Base-by-base conservation (phyloP, 2,329 filamentous ascomycete species). In the Sporothrix pallida region DNA sequence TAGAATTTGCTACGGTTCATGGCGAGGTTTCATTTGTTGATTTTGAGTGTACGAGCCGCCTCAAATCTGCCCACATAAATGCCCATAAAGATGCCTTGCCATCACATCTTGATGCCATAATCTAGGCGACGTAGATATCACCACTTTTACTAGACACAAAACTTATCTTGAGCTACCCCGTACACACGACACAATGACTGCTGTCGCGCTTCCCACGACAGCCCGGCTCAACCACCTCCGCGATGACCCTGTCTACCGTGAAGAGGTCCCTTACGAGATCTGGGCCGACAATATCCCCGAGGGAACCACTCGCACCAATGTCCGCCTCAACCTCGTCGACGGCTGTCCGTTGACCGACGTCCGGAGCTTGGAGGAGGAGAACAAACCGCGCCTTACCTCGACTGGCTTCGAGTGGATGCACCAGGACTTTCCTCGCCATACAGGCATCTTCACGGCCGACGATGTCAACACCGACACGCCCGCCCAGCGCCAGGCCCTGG, bases 71-170 rank as follows among this genome's bases (percentile, higher is more conserved):
- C 50, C 17, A n/a, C 17, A 17, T 8, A 52, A n/a, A 20, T n/a
- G 50, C 50, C 50, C 50, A 52, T 52, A 52, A 52, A 52, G 50
- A n/a, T 20, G 50, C 50, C 15, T 52, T 52, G 50, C 50, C 50
- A 52, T 52, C 50, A n/a, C 50, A n/a, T n/a, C 13, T n/a, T 52
- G 50, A 52, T 17, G 13, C 50, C 50, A 20, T 17, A 13, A 8
- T 48, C 15, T 48, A 13, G 31, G 31, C 31, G 31, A 7, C 31
- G 31, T 37, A 37, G 31, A 37, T 37, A 37, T 37, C 31, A 37
- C 31, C 31, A 37, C 31, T 37, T 37, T 37, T 7, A 37, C 46
- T 48, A 26, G 23, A 26, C 23, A 26, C 23, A 26, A 26, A 26
- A 26, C 23, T 26, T 26, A 52, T 52, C 15, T 52, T 52, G 44